phyloP scores from a whole-genome alignment of 2,329 filamentous ascomycete genomes.

The Hypoxylon sp. region DNA sequence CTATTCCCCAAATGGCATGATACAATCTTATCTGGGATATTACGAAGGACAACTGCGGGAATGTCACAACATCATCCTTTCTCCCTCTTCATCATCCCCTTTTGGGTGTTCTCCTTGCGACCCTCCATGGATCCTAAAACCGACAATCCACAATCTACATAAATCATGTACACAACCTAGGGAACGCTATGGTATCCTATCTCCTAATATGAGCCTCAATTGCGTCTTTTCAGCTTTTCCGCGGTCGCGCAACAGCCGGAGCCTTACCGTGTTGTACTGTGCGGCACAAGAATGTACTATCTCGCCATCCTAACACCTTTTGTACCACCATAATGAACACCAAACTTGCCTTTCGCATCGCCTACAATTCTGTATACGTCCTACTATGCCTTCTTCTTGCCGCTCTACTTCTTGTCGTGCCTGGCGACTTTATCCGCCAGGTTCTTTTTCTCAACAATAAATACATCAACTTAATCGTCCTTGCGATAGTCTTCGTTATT shows the following conservation, averaged over 20 bases:
- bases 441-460: conserved; percentile 74
- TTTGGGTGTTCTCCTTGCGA: conserved; percentile 7
- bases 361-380: conserved; percentile 85
- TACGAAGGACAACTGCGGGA: conserved; percentile 9
- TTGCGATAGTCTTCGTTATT: conserved; percentile 81
- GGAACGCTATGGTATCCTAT: conserved; percentile 39
- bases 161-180: conserved; percentile 26
- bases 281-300: conserved; percentile 33
- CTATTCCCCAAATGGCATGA: conserved; percentile 25
- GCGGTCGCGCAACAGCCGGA: conserved; percentile 41
- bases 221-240: conserved; percentile 33
- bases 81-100: conserved; percentile 11
- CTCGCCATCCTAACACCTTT: conserved; percentile 29
- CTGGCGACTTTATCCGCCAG: conserved; percentile 85
- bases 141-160: conserved; percentile 19
- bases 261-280: conserved; percentile 38
- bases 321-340: conserved; percentile 58
- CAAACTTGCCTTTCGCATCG: conserved; percentile 78
- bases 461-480: conserved; percentile 85
- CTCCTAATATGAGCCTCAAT: conserved; percentile 46
- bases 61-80: conserved; percentile 32
- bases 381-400: conserved; percentile 81
- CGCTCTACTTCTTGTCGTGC: conserved; percentile 82
- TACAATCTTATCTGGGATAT: conserved; percentile 29
- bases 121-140: conserved; percentile 25